phyloP scores from a whole-genome alignment of 2,329 filamentous ascomycete genomes.

The Paraconiothyrium brasiliense region DNA sequence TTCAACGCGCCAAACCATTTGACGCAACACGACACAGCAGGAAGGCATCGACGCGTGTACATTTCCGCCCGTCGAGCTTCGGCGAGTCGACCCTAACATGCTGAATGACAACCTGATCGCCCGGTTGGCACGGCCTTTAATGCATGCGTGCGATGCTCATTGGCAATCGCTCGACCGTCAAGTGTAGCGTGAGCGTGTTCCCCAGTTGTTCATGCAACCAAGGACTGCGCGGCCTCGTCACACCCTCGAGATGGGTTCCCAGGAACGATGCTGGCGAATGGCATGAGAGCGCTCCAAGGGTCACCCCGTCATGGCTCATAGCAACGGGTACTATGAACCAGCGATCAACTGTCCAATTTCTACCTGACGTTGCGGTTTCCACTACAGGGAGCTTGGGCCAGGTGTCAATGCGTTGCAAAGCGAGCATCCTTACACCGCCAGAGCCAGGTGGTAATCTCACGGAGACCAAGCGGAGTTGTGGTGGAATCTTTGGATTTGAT shows the following conservation, averaged over 20 bases:
- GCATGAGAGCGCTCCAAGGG: neutral
- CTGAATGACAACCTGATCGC: neutral
- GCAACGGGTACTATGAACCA: neutral
- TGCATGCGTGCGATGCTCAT: neutral
- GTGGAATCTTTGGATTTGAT: slow-evolving; percentile 31
- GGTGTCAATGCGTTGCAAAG: slow-evolving; percentile 29
- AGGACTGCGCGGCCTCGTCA: slow-evolving; percentile 4
- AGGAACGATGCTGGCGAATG: slow-evolving; percentile 2
- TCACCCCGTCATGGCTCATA: neutral
- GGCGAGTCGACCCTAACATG: neutral
- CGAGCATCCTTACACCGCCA: slow-evolving; percentile 19
- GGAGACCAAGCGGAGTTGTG: slow-evolving; percentile 18
- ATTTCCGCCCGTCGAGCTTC: neutral
- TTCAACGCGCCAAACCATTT: neutral
- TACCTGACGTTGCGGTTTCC: slow-evolving; percentile 33
- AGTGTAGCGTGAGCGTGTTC: neutral
- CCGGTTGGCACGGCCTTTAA: neutral
- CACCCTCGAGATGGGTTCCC: slow-evolving; percentile 5
- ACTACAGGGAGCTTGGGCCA: slow-evolving; percentile 25
- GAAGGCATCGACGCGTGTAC: neutral
- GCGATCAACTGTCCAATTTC: slow-evolving; percentile 16
- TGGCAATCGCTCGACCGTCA: neutral
- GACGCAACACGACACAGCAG: neutral
- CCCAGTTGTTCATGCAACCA: slow-evolving; percentile 8
- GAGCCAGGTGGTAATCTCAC: slow-evolving; percentile 14